Evolutionary conservation across 345 rosid species (phyloP).

Genomic region (Murraya koenigii): DNA sequence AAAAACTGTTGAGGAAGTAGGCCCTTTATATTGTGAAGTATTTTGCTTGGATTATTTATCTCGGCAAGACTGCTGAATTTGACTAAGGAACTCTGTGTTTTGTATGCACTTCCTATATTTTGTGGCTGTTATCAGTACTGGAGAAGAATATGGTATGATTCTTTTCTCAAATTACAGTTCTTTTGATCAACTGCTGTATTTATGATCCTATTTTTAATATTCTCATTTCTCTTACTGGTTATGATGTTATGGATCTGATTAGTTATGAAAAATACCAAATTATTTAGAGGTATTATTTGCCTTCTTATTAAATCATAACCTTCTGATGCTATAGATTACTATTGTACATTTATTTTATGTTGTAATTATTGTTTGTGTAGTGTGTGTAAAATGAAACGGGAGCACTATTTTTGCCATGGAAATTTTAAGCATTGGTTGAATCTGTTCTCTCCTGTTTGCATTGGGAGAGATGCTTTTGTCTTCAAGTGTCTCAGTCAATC

Average conservation of each 20-base stretch:
- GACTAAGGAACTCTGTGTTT: background rate
- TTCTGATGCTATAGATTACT: background rate
- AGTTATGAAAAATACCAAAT: background rate
- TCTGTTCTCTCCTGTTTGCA: background rate
- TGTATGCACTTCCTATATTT: slow-evolving; percentile 22
- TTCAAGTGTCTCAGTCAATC: background rate
- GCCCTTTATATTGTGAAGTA: slow-evolving; percentile 9
- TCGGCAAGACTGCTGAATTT: slow-evolving; percentile 14
- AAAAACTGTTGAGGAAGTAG: slow-evolving; percentile 88
- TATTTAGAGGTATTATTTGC: background rate
- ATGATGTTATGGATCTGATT: background rate
- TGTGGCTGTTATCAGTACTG: slow-evolving; percentile 70
- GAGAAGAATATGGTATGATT: slow-evolving; percentile 97
- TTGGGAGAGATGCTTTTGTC: background rate
- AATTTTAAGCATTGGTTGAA: background rate
- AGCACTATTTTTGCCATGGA: too few species aligned
- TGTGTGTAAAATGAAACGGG: background rate
- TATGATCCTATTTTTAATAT: background rate
- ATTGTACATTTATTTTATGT: background rate
- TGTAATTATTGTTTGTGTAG: background rate
- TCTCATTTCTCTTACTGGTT: background rate
- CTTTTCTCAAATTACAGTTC: slow-evolving; percentile 21
- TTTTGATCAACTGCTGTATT: slow-evolving; percentile 2
- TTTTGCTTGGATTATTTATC: slow-evolving; percentile 18
- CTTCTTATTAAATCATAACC: background rate